Evolutionary conservation across 2,329 filamentous ascomycete genomes (phyloP).

Genomic region (Colletotrichum musicola): DNA sequence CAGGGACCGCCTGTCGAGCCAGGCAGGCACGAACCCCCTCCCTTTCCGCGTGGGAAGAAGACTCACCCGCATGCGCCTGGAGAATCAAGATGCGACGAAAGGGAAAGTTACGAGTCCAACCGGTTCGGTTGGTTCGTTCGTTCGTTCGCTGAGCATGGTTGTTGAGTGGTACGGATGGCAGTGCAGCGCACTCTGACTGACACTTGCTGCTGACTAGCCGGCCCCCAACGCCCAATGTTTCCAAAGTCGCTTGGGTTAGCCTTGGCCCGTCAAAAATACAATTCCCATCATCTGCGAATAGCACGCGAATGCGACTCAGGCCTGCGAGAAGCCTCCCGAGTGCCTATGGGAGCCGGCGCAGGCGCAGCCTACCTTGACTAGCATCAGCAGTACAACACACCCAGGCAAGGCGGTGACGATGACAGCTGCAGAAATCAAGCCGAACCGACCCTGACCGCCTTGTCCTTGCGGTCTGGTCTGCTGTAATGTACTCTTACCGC

Average conservation of each 20-base stretch:
- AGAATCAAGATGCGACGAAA: conserved; percentile 23
- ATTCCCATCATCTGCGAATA: background rate
- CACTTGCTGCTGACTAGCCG: conserved; percentile 21
- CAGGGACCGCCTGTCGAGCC: background rate
- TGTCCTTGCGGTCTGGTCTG: conserved; percentile 6
- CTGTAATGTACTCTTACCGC: background rate
- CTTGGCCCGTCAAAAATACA: no score
- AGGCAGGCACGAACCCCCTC: conserved; percentile 4
- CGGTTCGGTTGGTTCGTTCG: background rate
- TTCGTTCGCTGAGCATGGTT: no score
- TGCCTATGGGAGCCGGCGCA: no score
- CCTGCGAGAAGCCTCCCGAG: no score
- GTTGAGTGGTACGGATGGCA: background rate
- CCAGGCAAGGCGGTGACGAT: conserved; percentile 31
- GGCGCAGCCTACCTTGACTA: background rate
- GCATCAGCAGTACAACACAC: background rate
- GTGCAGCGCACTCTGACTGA: conserved; percentile 5
- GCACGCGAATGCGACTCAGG: conserved; percentile 22
- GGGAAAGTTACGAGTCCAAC: conserved; percentile 15
- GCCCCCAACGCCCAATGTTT: conserved; percentile 33
- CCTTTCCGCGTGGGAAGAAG: background rate
- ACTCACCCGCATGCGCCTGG: conserved; percentile 12
- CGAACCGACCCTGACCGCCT: conserved; percentile 20
- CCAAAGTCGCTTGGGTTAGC: conserved; percentile 1
- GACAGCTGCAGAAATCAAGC: conserved; percentile 20